phyloP scores from a whole-genome alignment of 306 rosid species.

The Trifolium repens region DNA sequence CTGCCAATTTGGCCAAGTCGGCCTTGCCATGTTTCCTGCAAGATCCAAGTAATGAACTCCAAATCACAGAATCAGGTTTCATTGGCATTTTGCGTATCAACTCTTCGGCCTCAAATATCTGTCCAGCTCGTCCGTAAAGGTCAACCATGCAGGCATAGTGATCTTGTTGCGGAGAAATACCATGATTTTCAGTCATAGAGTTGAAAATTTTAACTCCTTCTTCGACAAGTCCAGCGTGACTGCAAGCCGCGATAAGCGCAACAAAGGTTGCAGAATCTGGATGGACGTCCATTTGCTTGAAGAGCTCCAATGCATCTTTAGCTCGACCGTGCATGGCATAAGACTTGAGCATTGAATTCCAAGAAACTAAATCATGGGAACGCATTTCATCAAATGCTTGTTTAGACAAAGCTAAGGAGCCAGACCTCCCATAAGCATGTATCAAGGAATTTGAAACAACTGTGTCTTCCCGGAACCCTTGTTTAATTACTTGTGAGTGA shows the following conservation, averaged over 20 bases:
- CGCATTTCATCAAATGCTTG: conserved; percentile 62
- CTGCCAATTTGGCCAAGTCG: conserved; percentile 72
- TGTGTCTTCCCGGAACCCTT: conserved; percentile 65
- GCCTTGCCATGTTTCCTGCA: conserved; percentile 82
- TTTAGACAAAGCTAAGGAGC: conserved; percentile 69
- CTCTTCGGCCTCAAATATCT: conserved; percentile 65
- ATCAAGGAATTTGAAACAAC: conserved; percentile 76
- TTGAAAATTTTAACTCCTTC: conserved; percentile 67
- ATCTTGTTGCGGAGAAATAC: conserved; percentile 66
- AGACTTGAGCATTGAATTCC: conserved; percentile 90
- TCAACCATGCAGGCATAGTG: conserved; percentile 95
- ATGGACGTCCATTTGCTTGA: conserved; percentile 50
- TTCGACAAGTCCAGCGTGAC: conserved; percentile 80
- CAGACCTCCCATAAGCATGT: conserved; percentile 87
- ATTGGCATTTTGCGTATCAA: conserved; percentile 75
- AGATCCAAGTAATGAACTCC: conserved; percentile 91
- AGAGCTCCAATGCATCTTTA: conserved; percentile 68
- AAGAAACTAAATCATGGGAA: conserved; percentile 70
- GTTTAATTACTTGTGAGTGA: conserved; percentile 75
- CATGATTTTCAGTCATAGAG: conserved; percentile 53
- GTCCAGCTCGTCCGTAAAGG: conserved; percentile 82
- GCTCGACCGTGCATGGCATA: conserved; percentile 83
- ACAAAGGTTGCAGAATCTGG: conserved; percentile 87
- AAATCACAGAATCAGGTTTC: conserved; percentile 83
- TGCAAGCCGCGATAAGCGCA: conserved; percentile 84